Percentiles rank a stretch among this genome's conserved stretches.
Evolutionary conservation across 306 rosid species (phyloP).

Genomic region (Corylus avellana): DNA sequence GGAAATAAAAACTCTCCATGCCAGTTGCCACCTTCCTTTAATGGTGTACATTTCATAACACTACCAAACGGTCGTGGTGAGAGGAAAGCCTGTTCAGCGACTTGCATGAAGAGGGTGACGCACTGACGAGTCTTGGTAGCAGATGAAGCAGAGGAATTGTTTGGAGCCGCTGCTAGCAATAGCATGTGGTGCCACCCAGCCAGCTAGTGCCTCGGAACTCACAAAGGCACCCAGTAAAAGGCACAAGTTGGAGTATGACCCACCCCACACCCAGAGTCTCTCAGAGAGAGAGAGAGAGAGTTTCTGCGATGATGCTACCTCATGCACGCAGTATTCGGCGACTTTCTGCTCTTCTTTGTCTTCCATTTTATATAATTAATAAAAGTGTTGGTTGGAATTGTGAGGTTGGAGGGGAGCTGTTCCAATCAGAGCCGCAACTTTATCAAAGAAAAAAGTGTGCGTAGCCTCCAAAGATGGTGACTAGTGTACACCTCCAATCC

Average conservation of each 20-base stretch:
- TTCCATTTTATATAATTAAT: background rate
- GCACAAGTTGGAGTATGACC: background rate
- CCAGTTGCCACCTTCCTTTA: too few relatives aligned
- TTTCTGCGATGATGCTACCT: background rate
- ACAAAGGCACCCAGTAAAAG: background rate
- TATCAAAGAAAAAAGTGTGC: too few relatives aligned
- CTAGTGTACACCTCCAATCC: too few relatives aligned
- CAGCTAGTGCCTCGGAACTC: constrained; percentile 25
- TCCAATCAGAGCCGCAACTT: background rate
- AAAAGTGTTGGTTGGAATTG: background rate
- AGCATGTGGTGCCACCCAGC: constrained; percentile 32
- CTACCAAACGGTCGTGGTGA: too few relatives aligned
- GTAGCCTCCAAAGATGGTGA: too few relatives aligned
- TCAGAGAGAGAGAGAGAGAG: background rate
- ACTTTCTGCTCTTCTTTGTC: background rate
- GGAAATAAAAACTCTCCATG: too few relatives aligned
- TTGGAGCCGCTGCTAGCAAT: background rate
- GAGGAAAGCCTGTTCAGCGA: background rate
- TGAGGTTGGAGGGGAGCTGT: background rate
- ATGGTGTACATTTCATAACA: too few relatives aligned
- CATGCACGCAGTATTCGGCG: background rate
- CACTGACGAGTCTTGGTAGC: constrained; percentile 21
- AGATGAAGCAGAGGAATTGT: constrained; percentile 12
- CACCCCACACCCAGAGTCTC: too few relatives aligned
- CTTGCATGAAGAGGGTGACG: constrained; percentile 19